Evolutionary conservation across 2,329 filamentous ascomycete species (phyloP).

Genomic region (Sclerotiophoma versabilis): DNA sequence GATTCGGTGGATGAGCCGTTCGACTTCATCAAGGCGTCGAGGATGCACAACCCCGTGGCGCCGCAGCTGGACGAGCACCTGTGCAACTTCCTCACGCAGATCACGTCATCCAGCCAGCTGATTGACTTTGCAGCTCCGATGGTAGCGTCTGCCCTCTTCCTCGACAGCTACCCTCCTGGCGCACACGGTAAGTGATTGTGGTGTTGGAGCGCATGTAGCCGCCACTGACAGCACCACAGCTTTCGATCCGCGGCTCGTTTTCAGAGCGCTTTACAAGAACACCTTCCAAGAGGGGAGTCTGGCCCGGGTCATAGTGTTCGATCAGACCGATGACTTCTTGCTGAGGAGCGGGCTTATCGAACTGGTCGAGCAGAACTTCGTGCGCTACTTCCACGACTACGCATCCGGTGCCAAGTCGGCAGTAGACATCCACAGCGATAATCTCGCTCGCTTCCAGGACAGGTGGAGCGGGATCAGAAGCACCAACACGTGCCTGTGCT

Average conservation of each 20-base stretch:
- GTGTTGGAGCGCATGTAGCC: too few relatives aligned
- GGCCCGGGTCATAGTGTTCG: neutral
- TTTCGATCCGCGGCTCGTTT: neutral
- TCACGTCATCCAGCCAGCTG: slow-evolving; percentile 19
- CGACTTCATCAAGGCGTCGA: neutral
- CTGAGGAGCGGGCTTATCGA: neutral
- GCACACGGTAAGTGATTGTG: neutral
- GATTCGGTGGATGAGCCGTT: neutral
- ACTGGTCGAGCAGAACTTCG: neutral
- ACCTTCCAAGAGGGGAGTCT: neutral
- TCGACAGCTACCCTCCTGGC: slow-evolving; percentile 33
- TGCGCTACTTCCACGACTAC: neutral
- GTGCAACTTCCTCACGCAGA: slow-evolving; percentile 27
- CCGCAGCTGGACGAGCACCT: neutral
- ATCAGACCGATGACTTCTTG: neutral
- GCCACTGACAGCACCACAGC: neutral
- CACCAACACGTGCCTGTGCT: neutral
- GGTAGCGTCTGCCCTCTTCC: slow-evolving; percentile 31
- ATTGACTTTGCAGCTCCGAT: too few relatives aligned
- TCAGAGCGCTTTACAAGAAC: neutral
- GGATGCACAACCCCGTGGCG: neutral
- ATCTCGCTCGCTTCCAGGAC: neutral
- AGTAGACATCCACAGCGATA: neutral
- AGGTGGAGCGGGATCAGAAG: neutral
- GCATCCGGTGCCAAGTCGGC: neutral